Conservation (phyloP, 805 yeast species). For the Sungouiozyma intestinalis region DNA sequence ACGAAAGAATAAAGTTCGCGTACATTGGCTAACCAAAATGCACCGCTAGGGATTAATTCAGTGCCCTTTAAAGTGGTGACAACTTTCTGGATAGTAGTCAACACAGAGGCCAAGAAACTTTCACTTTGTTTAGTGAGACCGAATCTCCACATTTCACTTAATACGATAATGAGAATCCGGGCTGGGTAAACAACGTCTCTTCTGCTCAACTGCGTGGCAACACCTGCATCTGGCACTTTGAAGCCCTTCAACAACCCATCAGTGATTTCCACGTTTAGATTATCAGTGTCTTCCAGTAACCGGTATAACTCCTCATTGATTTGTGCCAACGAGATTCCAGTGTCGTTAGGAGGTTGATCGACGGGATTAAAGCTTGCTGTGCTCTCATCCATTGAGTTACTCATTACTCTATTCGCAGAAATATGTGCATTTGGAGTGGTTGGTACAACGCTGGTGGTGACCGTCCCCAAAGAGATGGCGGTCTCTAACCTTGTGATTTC, state of each 20-base stretch:
- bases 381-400: conserved; percentile 3
- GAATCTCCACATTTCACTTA: conserved; percentile 97
- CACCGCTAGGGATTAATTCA: conserved; percentile 82
- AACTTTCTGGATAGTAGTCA: conserved; percentile 75
- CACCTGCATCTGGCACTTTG: conserved; percentile 77
- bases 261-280: conserved; percentile 71
- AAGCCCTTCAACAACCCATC: conserved; percentile 78
- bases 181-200: conserved; percentile 95
- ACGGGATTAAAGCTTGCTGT: conserved; percentile 10
- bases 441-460: conserved; percentile 20
- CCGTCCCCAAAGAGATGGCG: conserved; percentile 25
- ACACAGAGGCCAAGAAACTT: conserved; percentile 78
- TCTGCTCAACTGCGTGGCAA: conserved; percentile 69
- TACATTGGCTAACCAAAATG: conserved; percentile 94
- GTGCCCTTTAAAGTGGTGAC: conserved; percentile 76
- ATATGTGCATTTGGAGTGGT: conserved; percentile 29
- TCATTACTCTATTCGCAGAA: conserved; percentile 4
- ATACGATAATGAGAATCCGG: conserved; percentile 79
- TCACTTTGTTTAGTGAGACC: conserved; percentile 91
- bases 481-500: conserved; percentile 38
- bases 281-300: conserved; percentile 58
- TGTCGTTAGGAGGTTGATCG: conserved; percentile 31
- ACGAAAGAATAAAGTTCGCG: conserved; percentile 94
- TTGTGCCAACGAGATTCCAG: conserved; percentile 44
- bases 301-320: conserved; percentile 68